phyloP scores from a whole-genome alignment of 2,329 filamentous ascomycete species.

The Talaromyces sp. region DNA sequence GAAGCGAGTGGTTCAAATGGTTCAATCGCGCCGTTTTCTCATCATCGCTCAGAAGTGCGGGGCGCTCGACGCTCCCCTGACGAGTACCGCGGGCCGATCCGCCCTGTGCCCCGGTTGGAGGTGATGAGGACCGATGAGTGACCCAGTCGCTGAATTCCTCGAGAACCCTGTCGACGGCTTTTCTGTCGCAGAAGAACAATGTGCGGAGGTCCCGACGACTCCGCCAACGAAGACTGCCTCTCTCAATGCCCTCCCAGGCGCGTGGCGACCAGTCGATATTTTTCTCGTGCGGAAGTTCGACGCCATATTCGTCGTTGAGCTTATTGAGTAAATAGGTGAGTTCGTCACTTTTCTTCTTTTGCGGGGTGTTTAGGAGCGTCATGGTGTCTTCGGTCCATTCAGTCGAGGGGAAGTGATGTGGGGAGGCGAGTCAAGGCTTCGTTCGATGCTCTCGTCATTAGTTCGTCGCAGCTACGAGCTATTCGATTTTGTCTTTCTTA shows the following conservation, averaged over 20 bases:
- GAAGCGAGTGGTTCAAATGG: constrained; percentile 32
- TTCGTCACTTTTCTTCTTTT: neutral
- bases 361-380: neutral
- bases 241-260: neutral
- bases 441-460: too few relatives aligned
- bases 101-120: neutral
- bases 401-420: too few relatives aligned
- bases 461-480: too few relatives aligned
- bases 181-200: constrained; percentile 13
- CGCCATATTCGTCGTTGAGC: neutral
- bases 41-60: constrained; percentile 13
- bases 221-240: neutral
- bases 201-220: constrained; percentile 31
- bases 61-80: constrained; percentile 1
- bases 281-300: neutral
- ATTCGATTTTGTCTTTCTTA: too few relatives aligned
- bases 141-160: constrained; percentile 37
- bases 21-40: constrained; percentile 31
- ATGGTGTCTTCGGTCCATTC: neutral
- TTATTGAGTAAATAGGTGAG: neutral
- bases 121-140: neutral
- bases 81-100: neutral
- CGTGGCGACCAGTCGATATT: neutral
- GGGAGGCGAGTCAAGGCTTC: too few relatives aligned
- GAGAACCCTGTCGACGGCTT: constrained; percentile 28